phyloP scores from a whole-genome alignment of 305 asterid genomes.

The Withania somnifera region DNA sequence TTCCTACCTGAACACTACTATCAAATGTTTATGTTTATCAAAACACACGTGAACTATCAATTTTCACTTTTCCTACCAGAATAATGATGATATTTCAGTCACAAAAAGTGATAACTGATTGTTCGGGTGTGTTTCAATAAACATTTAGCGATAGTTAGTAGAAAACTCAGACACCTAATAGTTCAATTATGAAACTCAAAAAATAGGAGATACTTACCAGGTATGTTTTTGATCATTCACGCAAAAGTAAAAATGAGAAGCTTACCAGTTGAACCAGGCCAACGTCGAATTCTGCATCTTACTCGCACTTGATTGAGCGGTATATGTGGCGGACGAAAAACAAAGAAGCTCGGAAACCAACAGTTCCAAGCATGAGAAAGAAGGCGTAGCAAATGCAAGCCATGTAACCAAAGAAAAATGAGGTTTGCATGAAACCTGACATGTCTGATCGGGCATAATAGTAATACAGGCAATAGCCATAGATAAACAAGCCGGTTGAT shows the following conservation, averaged over 20 bases:
- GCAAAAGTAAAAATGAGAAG: not conserved
- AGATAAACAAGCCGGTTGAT: constrained; percentile 34
- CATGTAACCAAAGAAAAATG: constrained; percentile 39
- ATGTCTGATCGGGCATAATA: constrained; percentile 33
- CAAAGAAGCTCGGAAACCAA: constrained; percentile 36
- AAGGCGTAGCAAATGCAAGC: constrained; percentile 33
- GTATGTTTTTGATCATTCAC: no score
- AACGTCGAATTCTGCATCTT: not conserved
- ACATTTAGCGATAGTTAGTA: no score
- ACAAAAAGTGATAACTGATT: no score
- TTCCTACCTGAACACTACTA: no score
- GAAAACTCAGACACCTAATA: no score
- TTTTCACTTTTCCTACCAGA: no score
- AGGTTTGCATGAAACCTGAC: constrained; percentile 40
- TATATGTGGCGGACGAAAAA: constrained; percentile 36
- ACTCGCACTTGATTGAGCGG: constrained; percentile 37
- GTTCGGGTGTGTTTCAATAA: no score
- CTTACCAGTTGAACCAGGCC: not conserved
- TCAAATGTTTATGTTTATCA: no score
- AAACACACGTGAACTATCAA: no score
- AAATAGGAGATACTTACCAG: no score
- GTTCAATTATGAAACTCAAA: no score
- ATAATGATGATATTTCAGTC: no score
- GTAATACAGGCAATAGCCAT: constrained; percentile 32
- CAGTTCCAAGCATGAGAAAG: constrained; percentile 36